A percentile compares a stretch with the other conserved stretches of the same genome.
These are phyloP conservation scores for Yamadazyma phyllophila DNA, from an alignment of 805 yeast genomes.

Conservation along the genomic window DNA sequence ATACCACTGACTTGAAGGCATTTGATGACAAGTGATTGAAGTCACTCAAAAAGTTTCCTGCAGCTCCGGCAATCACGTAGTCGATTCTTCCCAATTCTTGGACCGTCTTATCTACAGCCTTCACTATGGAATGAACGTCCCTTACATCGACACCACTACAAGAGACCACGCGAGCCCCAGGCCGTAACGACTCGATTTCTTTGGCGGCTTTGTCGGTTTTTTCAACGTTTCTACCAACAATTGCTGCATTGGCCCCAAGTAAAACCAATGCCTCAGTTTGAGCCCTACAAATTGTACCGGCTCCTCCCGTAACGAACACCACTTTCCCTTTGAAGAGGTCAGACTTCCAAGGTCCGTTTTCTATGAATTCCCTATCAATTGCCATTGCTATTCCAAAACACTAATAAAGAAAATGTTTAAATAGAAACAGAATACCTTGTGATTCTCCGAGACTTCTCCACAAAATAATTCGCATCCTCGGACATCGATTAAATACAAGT, in stretches of 20 bases:
- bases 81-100: constrained; percentile 40
- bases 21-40: constrained; percentile 43
- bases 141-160: constrained; percentile 76
- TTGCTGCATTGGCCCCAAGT: constrained; percentile 86
- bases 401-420: not conserved
- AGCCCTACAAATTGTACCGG: constrained; percentile 88
- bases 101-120: constrained; percentile 64
- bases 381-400: not conserved
- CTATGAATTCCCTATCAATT: constrained; percentile 21
- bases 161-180: constrained; percentile 65
- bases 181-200: constrained; percentile 54
- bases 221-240: constrained; percentile 70
- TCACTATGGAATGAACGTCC: constrained; percentile 50
- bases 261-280: constrained; percentile 81
- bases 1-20: constrained; percentile 39
- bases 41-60: constrained; percentile 42
- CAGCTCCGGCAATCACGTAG: constrained; percentile 45
- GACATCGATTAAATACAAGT: not conserved
- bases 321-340: constrained; percentile 79
- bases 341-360: constrained; percentile 44
- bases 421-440: not conserved
- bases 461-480: not conserved
- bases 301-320: constrained; percentile 91
- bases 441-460: not conserved
- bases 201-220: constrained; percentile 66